These are phyloP conservation scores for Wickerhamiella occidentalis DNA, from an alignment of 805 yeast species.

Conservation along the genomic window DNA sequence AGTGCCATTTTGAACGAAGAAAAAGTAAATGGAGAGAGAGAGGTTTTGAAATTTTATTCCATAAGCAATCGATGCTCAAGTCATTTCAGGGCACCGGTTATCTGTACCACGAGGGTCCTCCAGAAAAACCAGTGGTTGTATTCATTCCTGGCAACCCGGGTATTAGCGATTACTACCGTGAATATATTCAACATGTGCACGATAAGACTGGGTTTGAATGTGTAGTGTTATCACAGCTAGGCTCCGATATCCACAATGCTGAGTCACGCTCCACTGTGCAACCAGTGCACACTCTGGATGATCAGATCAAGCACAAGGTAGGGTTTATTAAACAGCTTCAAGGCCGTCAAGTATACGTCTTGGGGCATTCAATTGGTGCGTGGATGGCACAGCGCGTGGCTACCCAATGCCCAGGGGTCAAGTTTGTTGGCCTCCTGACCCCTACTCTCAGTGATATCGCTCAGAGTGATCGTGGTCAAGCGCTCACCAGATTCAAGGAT, in stretches of 20 bases:
- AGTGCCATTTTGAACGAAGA: constrained; percentile 17
- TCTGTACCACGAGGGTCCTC: constrained; percentile 1
- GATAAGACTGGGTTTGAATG: constrained; percentile 38
- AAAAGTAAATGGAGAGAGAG: not conserved
- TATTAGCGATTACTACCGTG: constrained; percentile 48
- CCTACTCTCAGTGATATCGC: constrained; percentile 60
- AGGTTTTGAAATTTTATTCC: not conserved
- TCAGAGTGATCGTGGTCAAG: constrained; percentile 32
- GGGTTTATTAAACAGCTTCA: constrained; percentile 33
- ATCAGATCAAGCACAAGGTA: constrained; percentile 48
- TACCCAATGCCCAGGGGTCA: constrained; percentile 20
- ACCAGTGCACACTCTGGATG: constrained; percentile 33
- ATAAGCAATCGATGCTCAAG: not conserved
- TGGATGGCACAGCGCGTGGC: constrained; percentile 48
- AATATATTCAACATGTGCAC: constrained; percentile 38
- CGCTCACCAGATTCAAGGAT: constrained; percentile 20
- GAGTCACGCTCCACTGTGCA: not conserved
- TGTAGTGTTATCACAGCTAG: constrained; percentile 54
- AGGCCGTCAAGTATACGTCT: constrained; percentile 33
- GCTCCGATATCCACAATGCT: constrained; percentile 31
- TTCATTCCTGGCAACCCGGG: constrained; percentile 77
- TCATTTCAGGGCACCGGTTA: constrained; percentile 3
- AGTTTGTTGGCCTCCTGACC: constrained; percentile 48
- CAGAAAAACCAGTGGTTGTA: constrained; percentile 33
- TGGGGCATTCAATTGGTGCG: constrained; percentile 66